phyloP scores from a whole-genome alignment of 345 rosid genomes.

The Citropsis articulata region DNA sequence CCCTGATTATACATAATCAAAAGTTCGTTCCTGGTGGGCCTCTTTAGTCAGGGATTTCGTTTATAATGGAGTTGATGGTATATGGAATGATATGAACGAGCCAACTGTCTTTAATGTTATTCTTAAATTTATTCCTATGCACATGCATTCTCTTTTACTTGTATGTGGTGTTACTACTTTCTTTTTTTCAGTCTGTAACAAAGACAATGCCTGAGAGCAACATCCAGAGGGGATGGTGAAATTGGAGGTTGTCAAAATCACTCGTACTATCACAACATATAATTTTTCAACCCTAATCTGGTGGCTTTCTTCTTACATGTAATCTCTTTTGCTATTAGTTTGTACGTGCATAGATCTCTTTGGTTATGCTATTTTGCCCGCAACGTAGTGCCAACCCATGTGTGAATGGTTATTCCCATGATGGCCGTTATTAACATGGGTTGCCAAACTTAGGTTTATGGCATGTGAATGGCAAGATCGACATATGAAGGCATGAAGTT shows the following conservation, averaged over 20 bases:
- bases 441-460: slow-evolving; percentile 58
- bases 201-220: slow-evolving; percentile 93
- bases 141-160: not conserved
- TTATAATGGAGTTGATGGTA: slow-evolving; percentile 90
- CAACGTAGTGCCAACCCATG: not conserved
- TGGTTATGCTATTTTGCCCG: not conserved
- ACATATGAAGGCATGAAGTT: slow-evolving; percentile 83
- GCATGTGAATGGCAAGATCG: slow-evolving; percentile 90
- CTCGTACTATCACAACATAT: slow-evolving; percentile 87
- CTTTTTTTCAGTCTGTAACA: slow-evolving; percentile 55
- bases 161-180: slow-evolving; percentile 19
- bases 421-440: slow-evolving; percentile 1
- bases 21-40: slow-evolving; percentile 91
- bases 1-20: slow-evolving; percentile 79
- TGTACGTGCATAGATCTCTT: not conserved
- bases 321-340: not conserved
- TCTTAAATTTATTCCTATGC: not conserved
- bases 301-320: not conserved
- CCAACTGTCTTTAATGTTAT: slow-evolving; percentile 84
- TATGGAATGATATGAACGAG: slow-evolving; percentile 99
- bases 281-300: slow-evolving; percentile 12
- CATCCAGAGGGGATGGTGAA: slow-evolving; percentile 70
- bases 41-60: slow-evolving; percentile 65
- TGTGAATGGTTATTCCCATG: not conserved
- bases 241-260: slow-evolving; percentile 84